A percentile compares a stretch with the other conserved stretches of the same genome.
phyloP scores from a whole-genome alignment of 345 rosid species.

The Limnanthes douglasii region DNA sequence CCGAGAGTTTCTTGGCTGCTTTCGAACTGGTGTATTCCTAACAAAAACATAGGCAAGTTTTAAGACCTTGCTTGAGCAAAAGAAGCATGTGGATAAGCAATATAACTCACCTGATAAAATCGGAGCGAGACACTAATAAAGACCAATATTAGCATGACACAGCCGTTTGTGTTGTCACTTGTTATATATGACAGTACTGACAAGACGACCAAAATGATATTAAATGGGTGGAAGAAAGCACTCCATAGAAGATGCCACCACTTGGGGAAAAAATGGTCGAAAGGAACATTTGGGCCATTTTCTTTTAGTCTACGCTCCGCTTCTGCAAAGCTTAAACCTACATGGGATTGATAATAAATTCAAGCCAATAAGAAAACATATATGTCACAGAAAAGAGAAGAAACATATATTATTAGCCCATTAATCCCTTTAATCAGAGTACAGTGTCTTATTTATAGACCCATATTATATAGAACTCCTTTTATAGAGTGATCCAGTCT shows the following conservation, averaged over 20 bases:
- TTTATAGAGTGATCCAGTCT: too few species aligned
- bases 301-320: constrained; percentile 52
- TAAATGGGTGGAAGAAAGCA: constrained; percentile 64
- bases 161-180: constrained; percentile 53
- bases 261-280: constrained; percentile 26
- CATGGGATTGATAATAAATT: neutral
- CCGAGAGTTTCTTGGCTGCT: constrained; percentile 65
- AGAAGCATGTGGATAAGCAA: neutral
- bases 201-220: constrained; percentile 43
- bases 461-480: neutral
- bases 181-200: constrained; percentile 44
- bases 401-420: neutral
- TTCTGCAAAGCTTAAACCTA: constrained; percentile 61
- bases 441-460: neutral
- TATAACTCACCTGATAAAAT: constrained; percentile 53
- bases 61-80: neutral
- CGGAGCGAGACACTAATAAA: constrained; percentile 48
- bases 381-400: neutral
- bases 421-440: neutral
- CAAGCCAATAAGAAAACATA: neutral
- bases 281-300: constrained; percentile 49
- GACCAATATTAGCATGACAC: constrained; percentile 49
- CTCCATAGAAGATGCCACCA: constrained; percentile 59
- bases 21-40: constrained; percentile 60
- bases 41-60: constrained; percentile 2